Base-by-base conservation (phyloP, 805 yeast genomes). In the Metschnikowia borealis region DNA sequence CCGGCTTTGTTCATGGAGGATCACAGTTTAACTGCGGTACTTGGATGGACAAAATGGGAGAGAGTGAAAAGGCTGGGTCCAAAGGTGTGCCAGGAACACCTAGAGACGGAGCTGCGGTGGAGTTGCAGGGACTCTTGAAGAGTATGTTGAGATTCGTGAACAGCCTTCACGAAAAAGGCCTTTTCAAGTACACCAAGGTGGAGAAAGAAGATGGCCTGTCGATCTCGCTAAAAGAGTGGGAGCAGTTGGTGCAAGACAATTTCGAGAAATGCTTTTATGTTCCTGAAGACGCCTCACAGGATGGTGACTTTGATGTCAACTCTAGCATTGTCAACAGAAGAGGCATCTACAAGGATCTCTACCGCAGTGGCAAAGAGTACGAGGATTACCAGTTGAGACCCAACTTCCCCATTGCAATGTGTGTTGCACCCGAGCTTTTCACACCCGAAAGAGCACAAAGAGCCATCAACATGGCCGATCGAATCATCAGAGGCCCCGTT, bases 41-140 rank as follows among this genome's bases (percentile, higher is more conserved):
- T 0, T 92, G 99, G 99, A 92, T 91, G 97, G 99, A 92, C 69
- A 92, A 92, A 70, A 92, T 92, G 98, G 99, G 99, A 23, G 98
- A 94, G 70, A 87, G 96, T 62, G 82, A 68, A 34, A 75, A 69
- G 49, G 97, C 98, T 0, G 85, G 86, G 1, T 84, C 82, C 52
- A 87, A 85, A 58, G 99, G 99, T n/a, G 74, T 81, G 34, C 99
- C 99, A 1, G 99, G 98, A 1, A 92, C 98, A 0, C 98, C 99
- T 21, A 80, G 99, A 63, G 96, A 91, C 68, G 99, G 99, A 35
- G 96, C 97, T 1, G 97, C 96, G 2, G 77, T 92, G 49, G 99
- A 92, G 67, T 86, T 92, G 50, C 89, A 82, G 59, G 99, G 97
- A 0, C 71, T 92, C 53, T 70, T 94, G 62, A 91, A 91, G 69